phyloP scores from a whole-genome alignment of 768 basidiomycete genomes.

The Termitomyces sp. region DNA sequence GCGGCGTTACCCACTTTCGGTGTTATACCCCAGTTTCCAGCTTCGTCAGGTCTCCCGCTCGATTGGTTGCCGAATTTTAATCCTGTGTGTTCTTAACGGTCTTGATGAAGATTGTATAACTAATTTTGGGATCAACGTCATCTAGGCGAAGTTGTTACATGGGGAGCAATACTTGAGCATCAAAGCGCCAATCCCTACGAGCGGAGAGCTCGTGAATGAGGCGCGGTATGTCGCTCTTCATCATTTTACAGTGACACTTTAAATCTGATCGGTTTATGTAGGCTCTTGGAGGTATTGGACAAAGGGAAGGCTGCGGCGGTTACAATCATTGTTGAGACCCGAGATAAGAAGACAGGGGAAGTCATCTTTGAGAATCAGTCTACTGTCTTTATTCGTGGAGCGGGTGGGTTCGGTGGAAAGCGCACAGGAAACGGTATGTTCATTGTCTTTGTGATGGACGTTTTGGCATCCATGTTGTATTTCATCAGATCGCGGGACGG shows the following conservation, averaged over 20 bases:
- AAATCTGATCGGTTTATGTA: slow-evolving; percentile 17
- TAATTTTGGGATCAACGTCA: neutral
- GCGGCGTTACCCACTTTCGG: slow-evolving; percentile 89
- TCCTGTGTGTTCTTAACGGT: slow-evolving; percentile 50
- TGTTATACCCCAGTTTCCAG: slow-evolving; percentile 85
- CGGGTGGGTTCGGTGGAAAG: slow-evolving; percentile 96
- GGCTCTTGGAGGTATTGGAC: slow-evolving; percentile 75
- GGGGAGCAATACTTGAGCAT: slow-evolving; percentile 95
- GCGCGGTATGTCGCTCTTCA: slow-evolving; percentile 42
- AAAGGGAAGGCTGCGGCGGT: slow-evolving; percentile 94
- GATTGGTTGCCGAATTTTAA: slow-evolving; percentile 96
- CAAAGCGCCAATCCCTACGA: slow-evolving; percentile 81
- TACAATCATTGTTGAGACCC: slow-evolving; percentile 71
- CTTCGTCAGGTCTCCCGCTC: slow-evolving; percentile 58
- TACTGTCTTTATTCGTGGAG: slow-evolving; percentile 87
- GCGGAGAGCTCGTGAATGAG: slow-evolving; percentile 71
- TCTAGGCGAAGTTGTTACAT: slow-evolving; percentile 90
- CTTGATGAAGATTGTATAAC: neutral
- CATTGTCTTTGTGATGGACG: neutral
- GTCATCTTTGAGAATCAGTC: slow-evolving; percentile 89
- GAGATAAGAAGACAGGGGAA: slow-evolving; percentile 71
- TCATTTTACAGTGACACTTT: neutral
- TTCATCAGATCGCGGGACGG: slow-evolving; percentile 77
- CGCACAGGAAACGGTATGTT: slow-evolving; percentile 66
- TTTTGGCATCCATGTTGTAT: neutral